phyloP scores from a whole-genome alignment of 2,329 filamentous ascomycete species.

The Claviceps maximensis region DNA sequence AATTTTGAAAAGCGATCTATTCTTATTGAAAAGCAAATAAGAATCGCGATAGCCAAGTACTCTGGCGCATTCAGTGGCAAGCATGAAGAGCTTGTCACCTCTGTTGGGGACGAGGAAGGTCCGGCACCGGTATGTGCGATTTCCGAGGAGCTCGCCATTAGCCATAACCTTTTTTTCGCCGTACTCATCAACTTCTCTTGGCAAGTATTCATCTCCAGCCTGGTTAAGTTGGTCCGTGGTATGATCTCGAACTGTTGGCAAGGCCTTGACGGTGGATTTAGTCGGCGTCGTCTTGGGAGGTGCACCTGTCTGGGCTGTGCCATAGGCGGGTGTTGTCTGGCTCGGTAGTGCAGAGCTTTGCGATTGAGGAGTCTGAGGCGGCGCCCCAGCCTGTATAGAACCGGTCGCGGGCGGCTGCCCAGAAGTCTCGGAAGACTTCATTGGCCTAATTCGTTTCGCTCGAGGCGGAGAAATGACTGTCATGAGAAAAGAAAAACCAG shows the following conservation, averaged over 20 bases:
- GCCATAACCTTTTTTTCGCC: constrained; percentile 87
- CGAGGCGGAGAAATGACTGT: constrained; percentile 35
- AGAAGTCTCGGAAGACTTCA: constrained; percentile 49
- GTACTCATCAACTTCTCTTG: constrained; percentile 81
- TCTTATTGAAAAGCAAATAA: constrained; percentile 98
- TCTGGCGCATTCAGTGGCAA: constrained; percentile 91
- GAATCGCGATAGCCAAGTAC: constrained; percentile 91
- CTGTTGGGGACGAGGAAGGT: constrained; percentile 88
- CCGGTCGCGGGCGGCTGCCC: constrained; percentile 36
- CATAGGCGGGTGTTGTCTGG: constrained; percentile 28
- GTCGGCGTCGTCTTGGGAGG: constrained; percentile 71
- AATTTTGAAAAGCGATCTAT: constrained; percentile 91
- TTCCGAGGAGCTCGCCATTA: constrained; percentile 69
- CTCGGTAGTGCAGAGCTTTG: constrained; percentile 32
- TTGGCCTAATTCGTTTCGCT: constrained; percentile 45
- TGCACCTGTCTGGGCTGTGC: constrained; percentile 29
- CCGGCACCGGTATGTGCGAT: constrained; percentile 79
- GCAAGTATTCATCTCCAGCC: constrained; percentile 86
- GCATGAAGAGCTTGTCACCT: constrained; percentile 93
- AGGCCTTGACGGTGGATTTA: constrained; percentile 78
- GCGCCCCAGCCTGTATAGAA: constrained; percentile 25
- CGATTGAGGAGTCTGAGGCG: constrained; percentile 43
- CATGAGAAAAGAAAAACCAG: constrained; percentile 1
- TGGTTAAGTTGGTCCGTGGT: constrained; percentile 88
- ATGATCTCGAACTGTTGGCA: constrained; percentile 92